phyloP scores from a whole-genome alignment of 2,329 filamentous ascomycete genomes.

The Fusarium sp. region DNA sequence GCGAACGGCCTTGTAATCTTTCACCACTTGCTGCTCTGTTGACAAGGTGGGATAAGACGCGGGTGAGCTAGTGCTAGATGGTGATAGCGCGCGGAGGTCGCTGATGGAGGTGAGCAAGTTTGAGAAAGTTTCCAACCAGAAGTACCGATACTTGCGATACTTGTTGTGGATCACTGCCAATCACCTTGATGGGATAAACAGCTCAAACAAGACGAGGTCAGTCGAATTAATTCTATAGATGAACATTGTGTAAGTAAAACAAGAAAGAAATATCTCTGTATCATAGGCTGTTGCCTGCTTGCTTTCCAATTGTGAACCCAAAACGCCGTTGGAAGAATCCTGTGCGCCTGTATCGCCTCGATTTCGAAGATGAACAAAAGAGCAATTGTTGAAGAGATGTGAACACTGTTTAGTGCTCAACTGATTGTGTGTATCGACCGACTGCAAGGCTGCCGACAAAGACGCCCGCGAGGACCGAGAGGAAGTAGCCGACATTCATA shows the following conservation, averaged over 20 bases:
- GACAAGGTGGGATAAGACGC: not conserved
- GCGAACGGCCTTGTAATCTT: no score
- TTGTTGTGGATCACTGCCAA: not conserved
- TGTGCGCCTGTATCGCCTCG: not conserved
- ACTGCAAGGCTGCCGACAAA: conserved; percentile 89
- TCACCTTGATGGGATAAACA: not conserved
- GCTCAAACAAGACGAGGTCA: not conserved
- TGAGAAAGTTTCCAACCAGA: conserved; percentile 61
- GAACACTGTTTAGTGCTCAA: conserved; percentile 56
- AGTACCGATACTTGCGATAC: conserved; percentile 51
- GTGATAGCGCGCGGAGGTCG: not conserved
- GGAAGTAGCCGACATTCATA: conserved; percentile 85
- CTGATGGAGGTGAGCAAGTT: conserved; percentile 54
- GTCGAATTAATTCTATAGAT: not conserved
- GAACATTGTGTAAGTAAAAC: not conserved
- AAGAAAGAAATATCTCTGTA: not conserved
- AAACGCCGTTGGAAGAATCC: not conserved
- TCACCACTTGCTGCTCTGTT: not conserved
- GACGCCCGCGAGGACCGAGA: conserved; percentile 80
- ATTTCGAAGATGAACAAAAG: not conserved
- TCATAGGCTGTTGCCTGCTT: not conserved
- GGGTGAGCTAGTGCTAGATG: conserved; percentile 1
- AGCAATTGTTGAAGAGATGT: not conserved
- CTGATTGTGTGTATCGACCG: conserved; percentile 71
- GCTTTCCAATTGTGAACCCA: not conserved